Conservation (phyloP, 179 eudicot species). For the Drosera spatulata region DNA sequence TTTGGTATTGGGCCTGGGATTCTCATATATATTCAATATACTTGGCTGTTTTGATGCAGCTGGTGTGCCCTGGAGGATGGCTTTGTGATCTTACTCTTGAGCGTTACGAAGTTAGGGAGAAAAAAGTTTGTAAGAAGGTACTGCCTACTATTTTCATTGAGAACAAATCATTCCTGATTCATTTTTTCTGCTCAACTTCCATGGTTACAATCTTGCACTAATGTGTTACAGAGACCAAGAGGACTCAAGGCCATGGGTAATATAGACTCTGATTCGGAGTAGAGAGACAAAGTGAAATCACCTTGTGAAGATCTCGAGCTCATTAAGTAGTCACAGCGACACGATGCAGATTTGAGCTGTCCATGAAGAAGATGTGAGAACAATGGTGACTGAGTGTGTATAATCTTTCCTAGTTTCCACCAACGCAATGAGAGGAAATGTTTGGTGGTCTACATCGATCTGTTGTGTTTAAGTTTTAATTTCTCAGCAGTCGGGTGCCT, state of each 20-base stretch:
- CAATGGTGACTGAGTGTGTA: no score
- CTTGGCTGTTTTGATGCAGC: conserved; percentile 19
- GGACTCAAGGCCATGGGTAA: conserved; percentile 87
- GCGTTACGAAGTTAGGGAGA: conserved; percentile 86
- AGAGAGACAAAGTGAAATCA: neutral
- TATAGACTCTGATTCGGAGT: conserved; percentile 78
- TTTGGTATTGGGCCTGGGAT: no score
- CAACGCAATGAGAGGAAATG: no score
- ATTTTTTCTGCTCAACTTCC: neutral
- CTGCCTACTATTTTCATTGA: neutral
- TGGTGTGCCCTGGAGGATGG: conserved; percentile 87
- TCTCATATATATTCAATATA: no score
- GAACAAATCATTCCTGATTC: neutral
- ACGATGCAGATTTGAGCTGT: no score
- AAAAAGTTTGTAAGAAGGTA: conserved; percentile 80
- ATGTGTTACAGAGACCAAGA: conserved; percentile 59
- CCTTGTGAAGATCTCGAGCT: no score
- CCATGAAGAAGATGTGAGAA: no score
- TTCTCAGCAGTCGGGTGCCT: no score
- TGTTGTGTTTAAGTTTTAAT: no score
- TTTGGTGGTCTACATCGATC: no score
- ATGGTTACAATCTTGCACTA: neutral
- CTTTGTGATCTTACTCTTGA: conserved; percentile 78
- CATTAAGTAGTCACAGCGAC: no score
- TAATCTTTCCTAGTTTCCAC: no score